Evolutionary conservation across 1,284 basidiomycete species (phyloP).

Genomic region (Ganoderma lucidum): DNA sequence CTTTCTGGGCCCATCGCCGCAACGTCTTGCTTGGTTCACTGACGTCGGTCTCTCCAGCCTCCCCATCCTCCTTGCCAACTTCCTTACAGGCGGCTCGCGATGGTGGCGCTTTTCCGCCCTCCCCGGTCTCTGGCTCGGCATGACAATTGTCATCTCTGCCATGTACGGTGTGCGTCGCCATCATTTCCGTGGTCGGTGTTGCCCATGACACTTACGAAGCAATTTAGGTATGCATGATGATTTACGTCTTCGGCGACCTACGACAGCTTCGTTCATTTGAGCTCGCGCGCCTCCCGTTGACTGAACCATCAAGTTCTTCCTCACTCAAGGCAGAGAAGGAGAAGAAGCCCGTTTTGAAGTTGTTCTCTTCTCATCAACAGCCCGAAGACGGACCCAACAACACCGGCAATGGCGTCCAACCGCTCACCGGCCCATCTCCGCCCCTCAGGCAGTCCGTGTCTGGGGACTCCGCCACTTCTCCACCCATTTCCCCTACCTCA

Average conservation of each 20-base stretch:
- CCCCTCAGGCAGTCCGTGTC: constrained; percentile 9
- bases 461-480: constrained; percentile 4
- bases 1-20: neutral
- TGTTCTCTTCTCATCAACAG: neutral
- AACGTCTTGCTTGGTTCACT: constrained; percentile 10
- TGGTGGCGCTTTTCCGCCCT: constrained; percentile 68
- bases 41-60: constrained; percentile 49
- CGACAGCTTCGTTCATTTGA: constrained; percentile 82
- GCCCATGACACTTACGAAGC: constrained; percentile 6
- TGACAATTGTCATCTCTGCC: constrained; percentile 68
- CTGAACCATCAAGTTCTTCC: constrained; percentile 45
- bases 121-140: constrained; percentile 74
- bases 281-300: constrained; percentile 68
- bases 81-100: constrained; percentile 51
- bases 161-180: constrained; percentile 60
- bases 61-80: constrained; percentile 61
- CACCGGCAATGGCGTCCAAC: neutral
- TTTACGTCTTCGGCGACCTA: constrained; percentile 84
- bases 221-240: constrained; percentile 59
- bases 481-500: constrained; percentile 12
- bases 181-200: neutral
- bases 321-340: constrained; percentile 8
- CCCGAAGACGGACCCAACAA: neutral
- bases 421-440: constrained; percentile 15
- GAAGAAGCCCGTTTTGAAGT: constrained; percentile 6